Evolutionary conservation across 208 protist genomes (phyloP).

Genomic region (Borovskyia barvae): DNA sequence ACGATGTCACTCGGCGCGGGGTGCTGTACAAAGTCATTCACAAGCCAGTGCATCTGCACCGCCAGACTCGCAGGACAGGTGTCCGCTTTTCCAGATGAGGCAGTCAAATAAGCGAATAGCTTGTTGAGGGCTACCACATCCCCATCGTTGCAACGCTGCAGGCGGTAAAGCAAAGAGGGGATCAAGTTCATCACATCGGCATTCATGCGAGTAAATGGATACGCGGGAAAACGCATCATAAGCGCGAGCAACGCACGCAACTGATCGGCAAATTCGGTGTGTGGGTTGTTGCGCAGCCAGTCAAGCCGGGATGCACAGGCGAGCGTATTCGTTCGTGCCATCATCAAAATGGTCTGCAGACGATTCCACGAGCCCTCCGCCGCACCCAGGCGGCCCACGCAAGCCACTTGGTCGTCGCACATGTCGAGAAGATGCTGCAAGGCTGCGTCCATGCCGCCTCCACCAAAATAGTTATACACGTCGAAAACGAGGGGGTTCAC

Average conservation of each 20-base stretch:
- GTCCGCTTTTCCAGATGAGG: neutral
- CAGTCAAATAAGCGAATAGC: conserved; percentile 30
- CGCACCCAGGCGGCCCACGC: conserved; percentile 41
- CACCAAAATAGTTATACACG: conserved; percentile 31
- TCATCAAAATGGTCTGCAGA: conserved; percentile 25
- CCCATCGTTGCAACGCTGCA: conserved; percentile 46
- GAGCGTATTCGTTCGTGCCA: conserved; percentile 30
- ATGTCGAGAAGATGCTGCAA: conserved; percentile 36
- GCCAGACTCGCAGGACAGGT: conserved; percentile 11
- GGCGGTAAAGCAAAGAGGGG: conserved; percentile 62
- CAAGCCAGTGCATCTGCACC: conserved; percentile 37
- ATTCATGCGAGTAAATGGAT: conserved; percentile 26
- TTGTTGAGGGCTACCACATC: conserved; percentile 40
- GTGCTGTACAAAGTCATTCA: conserved; percentile 26
- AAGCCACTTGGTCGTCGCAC: conserved; percentile 38
- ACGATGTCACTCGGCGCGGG: conserved; percentile 1
- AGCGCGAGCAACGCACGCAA: conserved; percentile 28
- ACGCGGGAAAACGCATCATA: conserved; percentile 35
- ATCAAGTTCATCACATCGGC: conserved; percentile 28
- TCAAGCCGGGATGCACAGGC: conserved; percentile 38
- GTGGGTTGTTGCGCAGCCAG: conserved; percentile 22
- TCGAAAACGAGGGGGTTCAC: conserved; percentile 30
- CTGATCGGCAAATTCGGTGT: conserved; percentile 18
- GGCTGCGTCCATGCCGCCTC: conserved; percentile 27
- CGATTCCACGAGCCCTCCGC: conserved; percentile 38